Percentiles rank a stretch among this genome's conserved stretches.
Conservation (phyloP, 208 protist genomes). For the Leishmania tropica region DNA sequence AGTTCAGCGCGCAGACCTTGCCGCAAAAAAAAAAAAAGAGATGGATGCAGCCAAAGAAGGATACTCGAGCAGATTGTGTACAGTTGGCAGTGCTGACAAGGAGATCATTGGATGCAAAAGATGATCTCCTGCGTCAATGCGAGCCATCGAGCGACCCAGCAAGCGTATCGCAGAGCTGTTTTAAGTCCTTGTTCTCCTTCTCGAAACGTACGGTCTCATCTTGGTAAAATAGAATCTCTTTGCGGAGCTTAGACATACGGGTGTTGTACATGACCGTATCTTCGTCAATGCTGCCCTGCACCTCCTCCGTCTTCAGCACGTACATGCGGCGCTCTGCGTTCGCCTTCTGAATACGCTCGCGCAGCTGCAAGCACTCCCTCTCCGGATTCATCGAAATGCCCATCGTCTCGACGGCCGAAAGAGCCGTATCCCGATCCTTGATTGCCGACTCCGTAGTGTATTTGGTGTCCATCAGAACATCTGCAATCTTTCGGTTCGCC, state of each 20-base stretch:
- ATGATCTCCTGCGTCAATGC: not conserved
- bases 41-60: not conserved
- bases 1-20: not conserved
- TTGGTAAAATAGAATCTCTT: slow-evolving; percentile 71
- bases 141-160: slow-evolving; percentile 46
- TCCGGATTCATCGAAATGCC: slow-evolving; percentile 44
- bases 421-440: slow-evolving; percentile 40
- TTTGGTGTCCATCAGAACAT: slow-evolving; percentile 58
- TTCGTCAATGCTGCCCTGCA: slow-evolving; percentile 52
- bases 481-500: slow-evolving; percentile 56
- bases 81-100: not conserved
- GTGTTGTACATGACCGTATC: slow-evolving; percentile 56
- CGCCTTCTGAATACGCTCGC: slow-evolving; percentile 62
- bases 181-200: slow-evolving; percentile 68
- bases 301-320: slow-evolving; percentile 47
- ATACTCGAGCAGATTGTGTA: not conserved
- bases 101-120: not conserved
- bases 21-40: not conserved
- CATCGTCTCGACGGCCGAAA: slow-evolving; percentile 54
- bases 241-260: slow-evolving; percentile 59
- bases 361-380: slow-evolving; percentile 60
- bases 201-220: slow-evolving; percentile 63
- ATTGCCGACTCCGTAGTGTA: slow-evolving; percentile 47
- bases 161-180: slow-evolving; percentile 71
- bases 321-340: slow-evolving; percentile 57